phyloP scores from a whole-genome alignment of 257 asterid genomes.

The Ilex aquifolium region DNA sequence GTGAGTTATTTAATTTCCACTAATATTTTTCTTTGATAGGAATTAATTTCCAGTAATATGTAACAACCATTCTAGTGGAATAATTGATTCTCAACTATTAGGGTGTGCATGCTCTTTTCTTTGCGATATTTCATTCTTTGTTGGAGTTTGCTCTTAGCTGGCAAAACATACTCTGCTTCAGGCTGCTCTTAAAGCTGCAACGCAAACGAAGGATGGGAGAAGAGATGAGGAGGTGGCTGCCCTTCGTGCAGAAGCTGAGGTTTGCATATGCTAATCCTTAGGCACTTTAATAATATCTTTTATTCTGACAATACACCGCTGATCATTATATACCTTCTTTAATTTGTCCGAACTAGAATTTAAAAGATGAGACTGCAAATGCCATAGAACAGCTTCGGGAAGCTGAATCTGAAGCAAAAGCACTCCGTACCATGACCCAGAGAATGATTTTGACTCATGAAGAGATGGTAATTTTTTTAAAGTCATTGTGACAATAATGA shows the following conservation, averaged over 20 bases:
- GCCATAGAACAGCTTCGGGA: slow-evolving; percentile 75
- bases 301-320: slow-evolving; percentile 5
- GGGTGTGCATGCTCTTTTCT: too few relatives aligned
- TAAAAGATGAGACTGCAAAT: slow-evolving; percentile 57
- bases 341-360: slow-evolving; percentile 47
- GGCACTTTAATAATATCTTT: neutral
- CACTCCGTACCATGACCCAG: slow-evolving; percentile 89
- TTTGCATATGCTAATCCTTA: slow-evolving; percentile 22
- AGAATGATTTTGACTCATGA: slow-evolving; percentile 97
- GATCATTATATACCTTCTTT: slow-evolving; percentile 15
- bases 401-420: slow-evolving; percentile 94
- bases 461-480: slow-evolving; percentile 72
- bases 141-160: too few relatives aligned
- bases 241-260: slow-evolving; percentile 79
- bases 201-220: slow-evolving; percentile 75
- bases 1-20: too few relatives aligned
- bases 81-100: too few relatives aligned
- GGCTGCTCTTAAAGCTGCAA: slow-evolving; percentile 93
- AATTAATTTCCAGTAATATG: too few relatives aligned
- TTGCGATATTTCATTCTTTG: too few relatives aligned
- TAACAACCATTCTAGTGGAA: too few relatives aligned
- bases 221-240: slow-evolving; percentile 70
- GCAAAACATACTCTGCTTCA: slow-evolving; percentile 19
- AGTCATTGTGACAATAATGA: neutral
- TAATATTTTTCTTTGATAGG: too few relatives aligned